Evolutionary conservation across 1,284 basidiomycete genomes (phyloP), one percentile per base, ranked within the genome.

Genomic region (Leccinum subrobustum): DNA sequence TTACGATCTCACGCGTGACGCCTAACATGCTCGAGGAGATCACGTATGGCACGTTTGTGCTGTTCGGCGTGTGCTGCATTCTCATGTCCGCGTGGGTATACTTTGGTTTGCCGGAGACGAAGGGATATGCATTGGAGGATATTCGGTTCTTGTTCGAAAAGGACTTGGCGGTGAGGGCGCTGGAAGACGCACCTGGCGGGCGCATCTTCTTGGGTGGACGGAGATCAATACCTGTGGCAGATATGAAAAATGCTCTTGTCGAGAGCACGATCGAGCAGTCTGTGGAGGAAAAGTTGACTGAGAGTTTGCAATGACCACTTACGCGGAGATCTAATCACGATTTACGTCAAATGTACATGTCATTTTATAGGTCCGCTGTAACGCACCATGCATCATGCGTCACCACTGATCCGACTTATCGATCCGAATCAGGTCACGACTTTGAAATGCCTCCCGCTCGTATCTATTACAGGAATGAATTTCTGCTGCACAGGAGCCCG

Each of bases 11-110:
- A 5, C 81, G 82, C 62, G 65, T 82, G 48, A 83, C 81, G 25
- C 81, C 82, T 1, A 80, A 81, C 64, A 76, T 83, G 81, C 75
- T 83, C 44, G 72, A 77, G 63, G 71, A 73, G 33, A 78, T 83
- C 64, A 77, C 62, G 8, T 83, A 83, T 59, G 83, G 81, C 48
- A 84, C 81, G 16, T 84, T 82, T 69, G 71, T 84, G 8, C 42
- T 83, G 44, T 84, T 83, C 55, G 83, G 82, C 1, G 57, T 74
- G 56, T 78, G 76, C 64, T 82, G 81, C 65, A 12, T 81, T 51
- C 61, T 78, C 62, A 80, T 81, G 79, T 68, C 77, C 16, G 37
- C 65, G 9, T 82, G 80, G 81, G 69, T 79, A 25, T 82, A 81
- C 63, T 66, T 77, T 52, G 76, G 69, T 59, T 67, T 81, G 27